Evolutionary conservation across 2,329 filamentous ascomycete species (phyloP).

Genomic region (Alternaria brassicicola): DNA sequence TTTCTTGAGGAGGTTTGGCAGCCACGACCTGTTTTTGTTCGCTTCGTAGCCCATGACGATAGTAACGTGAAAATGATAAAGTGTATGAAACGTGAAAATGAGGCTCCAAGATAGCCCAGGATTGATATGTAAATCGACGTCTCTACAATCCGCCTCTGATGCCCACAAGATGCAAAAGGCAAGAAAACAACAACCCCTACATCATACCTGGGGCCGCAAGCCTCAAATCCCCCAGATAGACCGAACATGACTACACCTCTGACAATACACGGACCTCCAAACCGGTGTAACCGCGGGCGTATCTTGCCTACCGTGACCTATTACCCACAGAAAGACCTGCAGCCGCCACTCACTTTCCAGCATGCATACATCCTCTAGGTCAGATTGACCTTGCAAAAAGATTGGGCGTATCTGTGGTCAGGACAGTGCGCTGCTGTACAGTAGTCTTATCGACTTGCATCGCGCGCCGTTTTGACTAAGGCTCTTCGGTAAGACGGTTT

Average conservation of each 20-base stretch:
- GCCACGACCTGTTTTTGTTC: slow-evolving; percentile 34
- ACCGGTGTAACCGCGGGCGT: slow-evolving; percentile 26
- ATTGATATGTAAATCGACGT: slow-evolving; percentile 2
- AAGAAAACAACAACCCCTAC: slow-evolving; percentile 18
- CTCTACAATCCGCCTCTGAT: background rate
- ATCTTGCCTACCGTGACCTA: slow-evolving; percentile 5
- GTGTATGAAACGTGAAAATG: background rate
- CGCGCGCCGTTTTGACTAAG: slow-evolving; percentile 40
- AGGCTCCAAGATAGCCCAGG: background rate
- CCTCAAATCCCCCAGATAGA: slow-evolving; percentile 23
- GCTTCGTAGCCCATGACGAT: slow-evolving; percentile 31
- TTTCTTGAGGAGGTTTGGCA: slow-evolving; percentile 35
- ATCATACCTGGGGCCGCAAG: slow-evolving; percentile 9
- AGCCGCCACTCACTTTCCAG: slow-evolving; percentile 22
- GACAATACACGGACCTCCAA: slow-evolving; percentile 25
- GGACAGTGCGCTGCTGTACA: slow-evolving; percentile 27
- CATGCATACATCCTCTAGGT: slow-evolving; percentile 27
- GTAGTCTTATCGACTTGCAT: slow-evolving; percentile 46
- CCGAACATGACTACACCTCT: slow-evolving; percentile 32
- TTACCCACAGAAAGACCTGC: slow-evolving; percentile 17
- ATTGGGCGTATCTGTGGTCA: slow-evolving; percentile 20
- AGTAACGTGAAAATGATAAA: background rate
- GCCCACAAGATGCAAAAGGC: slow-evolving; percentile 7
- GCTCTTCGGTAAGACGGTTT: slow-evolving; percentile 39
- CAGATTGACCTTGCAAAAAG: slow-evolving; percentile 24